A percentile compares a stretch with the other conserved stretches of the same genome.
Conservation (phyloP, 2,329 filamentous ascomycete genomes). For the Beauveria brongniartii region DNA sequence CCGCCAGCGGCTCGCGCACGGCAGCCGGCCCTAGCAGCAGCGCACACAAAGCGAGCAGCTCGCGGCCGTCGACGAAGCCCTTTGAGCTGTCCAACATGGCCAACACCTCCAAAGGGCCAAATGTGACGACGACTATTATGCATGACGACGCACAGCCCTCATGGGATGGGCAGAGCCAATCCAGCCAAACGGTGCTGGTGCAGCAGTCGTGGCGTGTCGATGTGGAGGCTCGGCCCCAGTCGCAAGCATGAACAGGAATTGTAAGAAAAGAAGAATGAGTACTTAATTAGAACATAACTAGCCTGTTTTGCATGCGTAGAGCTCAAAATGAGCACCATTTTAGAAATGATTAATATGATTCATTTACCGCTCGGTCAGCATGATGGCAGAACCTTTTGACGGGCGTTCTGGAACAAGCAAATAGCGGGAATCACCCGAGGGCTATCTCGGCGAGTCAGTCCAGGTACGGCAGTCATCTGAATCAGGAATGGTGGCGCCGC, state of each 20-base stretch:
- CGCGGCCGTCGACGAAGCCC: background rate
- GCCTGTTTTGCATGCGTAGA: too few relatives aligned
- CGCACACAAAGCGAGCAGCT: background rate
- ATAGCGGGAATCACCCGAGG: too few relatives aligned
- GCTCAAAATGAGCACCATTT: too few relatives aligned
- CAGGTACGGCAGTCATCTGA: too few relatives aligned
- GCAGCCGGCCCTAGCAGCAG: background rate
- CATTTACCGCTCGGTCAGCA: too few relatives aligned
- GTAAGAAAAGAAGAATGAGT: background rate
- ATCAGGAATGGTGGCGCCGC: too few relatives aligned
- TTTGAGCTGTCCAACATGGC: background rate
- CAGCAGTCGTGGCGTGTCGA: conserved; percentile 8
- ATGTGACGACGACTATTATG: background rate
- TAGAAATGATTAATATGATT: too few relatives aligned
- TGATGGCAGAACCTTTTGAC: too few relatives aligned
- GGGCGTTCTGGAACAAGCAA: too few relatives aligned
- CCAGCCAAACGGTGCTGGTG: conserved; percentile 10
- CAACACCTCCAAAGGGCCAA: background rate
- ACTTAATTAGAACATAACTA: background rate
- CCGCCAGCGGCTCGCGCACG: background rate
- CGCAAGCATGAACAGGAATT: background rate
- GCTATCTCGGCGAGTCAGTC: too few relatives aligned
- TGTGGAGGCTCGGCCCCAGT: background rate
- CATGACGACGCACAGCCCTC: background rate
- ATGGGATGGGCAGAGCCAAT: conserved; percentile 10